Evolutionary conservation across 805 yeast species (phyloP).

Genomic region (Candida ipomoeae): DNA sequence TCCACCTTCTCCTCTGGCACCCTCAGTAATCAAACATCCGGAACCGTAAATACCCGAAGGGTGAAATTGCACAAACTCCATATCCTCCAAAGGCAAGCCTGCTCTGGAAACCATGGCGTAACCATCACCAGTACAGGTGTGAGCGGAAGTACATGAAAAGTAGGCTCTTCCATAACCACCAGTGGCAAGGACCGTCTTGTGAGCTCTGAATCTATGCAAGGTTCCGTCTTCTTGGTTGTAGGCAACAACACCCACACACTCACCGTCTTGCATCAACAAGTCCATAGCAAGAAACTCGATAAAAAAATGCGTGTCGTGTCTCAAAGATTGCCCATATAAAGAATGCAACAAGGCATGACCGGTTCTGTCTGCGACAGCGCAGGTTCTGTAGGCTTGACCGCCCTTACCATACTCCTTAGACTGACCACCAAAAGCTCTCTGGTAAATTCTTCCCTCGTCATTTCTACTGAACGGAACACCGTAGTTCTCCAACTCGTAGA

Average conservation of each 20-base stretch:
- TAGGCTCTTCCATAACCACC: slow-evolving; percentile 99
- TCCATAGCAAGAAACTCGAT: slow-evolving; percentile 96
- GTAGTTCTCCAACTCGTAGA: slow-evolving; percentile 94
- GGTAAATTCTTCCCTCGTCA: slow-evolving; percentile 94
- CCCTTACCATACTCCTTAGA: slow-evolving; percentile 93
- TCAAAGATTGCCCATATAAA: slow-evolving; percentile 90
- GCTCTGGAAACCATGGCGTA: slow-evolving; percentile 98
- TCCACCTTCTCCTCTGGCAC: slow-evolving; percentile 99
- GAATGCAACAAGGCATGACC: slow-evolving; percentile 97
- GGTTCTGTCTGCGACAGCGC: slow-evolving; percentile 99
- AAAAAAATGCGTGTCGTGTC: slow-evolving; percentile 96
- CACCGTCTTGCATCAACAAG: slow-evolving; percentile 90
- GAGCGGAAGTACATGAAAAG: slow-evolving; percentile 98
- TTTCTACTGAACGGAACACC: slow-evolving; percentile 99
- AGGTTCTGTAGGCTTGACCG: slow-evolving; percentile 98
- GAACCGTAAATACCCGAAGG: slow-evolving; percentile 99
- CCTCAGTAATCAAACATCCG: slow-evolving; percentile 98
- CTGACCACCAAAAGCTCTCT: slow-evolving; percentile 99
- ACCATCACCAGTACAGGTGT: slow-evolving; percentile 99
- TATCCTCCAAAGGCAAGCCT: slow-evolving; percentile 94
- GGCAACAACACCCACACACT: slow-evolving; percentile 94
- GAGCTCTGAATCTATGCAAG: slow-evolving; percentile 94
- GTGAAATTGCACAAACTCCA: slow-evolving; percentile 98
- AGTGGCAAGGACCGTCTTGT: slow-evolving; percentile 93
- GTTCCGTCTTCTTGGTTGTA: slow-evolving; percentile 99